Conservation (phyloP, 306 rosid genomes). For the Hylodesmum podocarpum region DNA sequence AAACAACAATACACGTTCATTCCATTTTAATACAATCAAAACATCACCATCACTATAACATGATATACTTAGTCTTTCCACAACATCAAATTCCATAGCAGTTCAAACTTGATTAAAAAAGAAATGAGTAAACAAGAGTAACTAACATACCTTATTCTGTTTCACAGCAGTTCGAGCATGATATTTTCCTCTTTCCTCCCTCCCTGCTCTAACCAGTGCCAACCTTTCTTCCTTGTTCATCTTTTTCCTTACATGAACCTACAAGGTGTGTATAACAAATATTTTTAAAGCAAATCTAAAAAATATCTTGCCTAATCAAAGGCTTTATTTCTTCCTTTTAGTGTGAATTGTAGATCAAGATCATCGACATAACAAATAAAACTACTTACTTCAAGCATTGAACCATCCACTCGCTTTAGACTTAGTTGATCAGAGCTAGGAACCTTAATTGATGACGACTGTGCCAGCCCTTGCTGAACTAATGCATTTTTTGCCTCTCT, state of each 20-base stretch:
- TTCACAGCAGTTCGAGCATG: conserved; percentile 72
- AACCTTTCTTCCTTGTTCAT: conserved; percentile 74
- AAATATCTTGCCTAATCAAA: conserved; percentile 7
- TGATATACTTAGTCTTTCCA: background rate
- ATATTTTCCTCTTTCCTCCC: conserved; percentile 87
- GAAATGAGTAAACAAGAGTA: background rate
- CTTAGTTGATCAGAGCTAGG: conserved; percentile 64
- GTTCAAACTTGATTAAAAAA: background rate
- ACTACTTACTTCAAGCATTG: conserved; percentile 74
- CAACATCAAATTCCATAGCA: background rate
- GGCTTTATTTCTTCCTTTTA: background rate
- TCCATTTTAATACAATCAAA: too few relatives aligned
- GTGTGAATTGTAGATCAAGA: conserved; percentile 1
- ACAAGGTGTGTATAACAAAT: background rate
- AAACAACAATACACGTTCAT: conserved; percentile 7
- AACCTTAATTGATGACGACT: conserved; percentile 45
- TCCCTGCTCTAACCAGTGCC: conserved; percentile 74
- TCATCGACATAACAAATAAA: conserved; percentile 11
- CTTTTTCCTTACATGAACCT: conserved; percentile 74
- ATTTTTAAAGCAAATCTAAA: background rate
- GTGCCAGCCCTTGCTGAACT: conserved; percentile 62
- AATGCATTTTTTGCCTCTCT: conserved; percentile 56
- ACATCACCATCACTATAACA: too few relatives aligned
- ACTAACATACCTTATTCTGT: conserved; percentile 73
- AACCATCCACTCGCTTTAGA: conserved; percentile 70